phyloP scores from a whole-genome alignment of 208 protist species.

The Trypanosoma rangeli region DNA sequence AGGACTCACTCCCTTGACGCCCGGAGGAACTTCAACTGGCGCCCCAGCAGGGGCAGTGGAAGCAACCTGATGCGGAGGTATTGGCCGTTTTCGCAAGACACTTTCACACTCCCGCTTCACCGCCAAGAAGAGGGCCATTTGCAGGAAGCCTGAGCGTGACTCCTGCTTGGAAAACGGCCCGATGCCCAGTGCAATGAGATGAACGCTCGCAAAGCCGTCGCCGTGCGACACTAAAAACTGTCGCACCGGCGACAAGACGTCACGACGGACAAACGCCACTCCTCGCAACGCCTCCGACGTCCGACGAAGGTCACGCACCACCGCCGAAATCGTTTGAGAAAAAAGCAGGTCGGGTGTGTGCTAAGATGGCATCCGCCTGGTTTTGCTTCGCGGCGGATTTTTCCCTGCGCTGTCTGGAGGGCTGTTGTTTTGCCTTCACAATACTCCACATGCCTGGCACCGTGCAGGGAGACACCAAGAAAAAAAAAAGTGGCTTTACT shows the following conservation, averaged over 20 bases:
- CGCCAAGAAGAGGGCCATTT: conserved; percentile 53
- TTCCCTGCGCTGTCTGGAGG: conserved; percentile 18
- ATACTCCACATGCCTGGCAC: conserved; percentile 25
- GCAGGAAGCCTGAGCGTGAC: conserved; percentile 41
- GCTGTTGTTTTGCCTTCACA: conserved; percentile 27
- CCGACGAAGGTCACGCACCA: conserved; percentile 28
- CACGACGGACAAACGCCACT: conserved; percentile 13
- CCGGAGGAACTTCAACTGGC: neutral
- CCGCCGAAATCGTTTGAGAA: conserved; percentile 3
- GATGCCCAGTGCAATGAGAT: conserved; percentile 53
- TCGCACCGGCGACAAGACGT: conserved; percentile 21
- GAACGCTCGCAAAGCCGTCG: conserved; percentile 8
- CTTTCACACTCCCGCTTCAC: conserved; percentile 29
- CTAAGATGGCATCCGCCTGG: neutral
- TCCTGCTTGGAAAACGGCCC: conserved; percentile 43
- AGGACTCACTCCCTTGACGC: too few species aligned
- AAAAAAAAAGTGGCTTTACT: neutral
- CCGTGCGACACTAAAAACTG: conserved; percentile 9
- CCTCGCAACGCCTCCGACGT: conserved; percentile 18
- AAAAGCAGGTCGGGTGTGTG: neutral
- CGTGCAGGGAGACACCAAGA: neutral
- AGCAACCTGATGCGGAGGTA: neutral
- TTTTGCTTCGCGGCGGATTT: neutral
- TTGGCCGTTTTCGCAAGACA: conserved; percentile 1
- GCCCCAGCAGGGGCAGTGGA: neutral